Percentiles rank a stretch among this genome's conserved stretches.
phyloP scores from a whole-genome alignment of 257 asterid species.

The Capsicum rhomboideum region DNA sequence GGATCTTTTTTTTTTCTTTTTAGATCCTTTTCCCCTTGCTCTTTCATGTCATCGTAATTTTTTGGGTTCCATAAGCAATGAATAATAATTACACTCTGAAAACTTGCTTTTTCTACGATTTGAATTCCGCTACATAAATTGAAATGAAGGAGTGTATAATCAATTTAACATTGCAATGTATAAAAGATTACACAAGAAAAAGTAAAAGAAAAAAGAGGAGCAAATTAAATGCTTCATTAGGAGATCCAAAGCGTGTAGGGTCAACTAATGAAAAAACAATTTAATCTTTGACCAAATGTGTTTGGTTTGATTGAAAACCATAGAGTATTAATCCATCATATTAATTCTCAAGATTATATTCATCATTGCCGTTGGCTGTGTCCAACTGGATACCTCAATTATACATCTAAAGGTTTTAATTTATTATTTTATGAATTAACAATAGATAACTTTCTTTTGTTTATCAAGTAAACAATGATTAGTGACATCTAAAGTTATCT shows the following conservation, averaged over 20 bases:
- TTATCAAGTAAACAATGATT: neutral
- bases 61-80: too few relatives aligned
- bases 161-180: neutral
- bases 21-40: too few relatives aligned
- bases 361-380: neutral
- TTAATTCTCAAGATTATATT: constrained; percentile 3
- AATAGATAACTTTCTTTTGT: neutral
- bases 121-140: neutral
- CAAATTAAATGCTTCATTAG: neutral
- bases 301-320: constrained; percentile 9
- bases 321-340: neutral
- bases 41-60: too few relatives aligned
- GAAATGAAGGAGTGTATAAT: neutral
- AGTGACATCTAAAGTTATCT: constrained; percentile 1
- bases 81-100: too few relatives aligned
- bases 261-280: neutral
- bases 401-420: neutral
- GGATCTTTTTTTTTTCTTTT: too few relatives aligned
- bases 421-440: neutral
- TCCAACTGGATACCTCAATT: constrained; percentile 19
- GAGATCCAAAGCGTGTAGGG: neutral
- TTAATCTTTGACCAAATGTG: neutral
- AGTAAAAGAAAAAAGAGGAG: neutral
- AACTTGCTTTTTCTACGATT: too few relatives aligned
- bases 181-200: neutral